Evolutionary conservation across 2,329 filamentous ascomycete species (phyloP), one percentile per base, ranked within the genome.

Genomic region (Diplocarpon mali): DNA sequence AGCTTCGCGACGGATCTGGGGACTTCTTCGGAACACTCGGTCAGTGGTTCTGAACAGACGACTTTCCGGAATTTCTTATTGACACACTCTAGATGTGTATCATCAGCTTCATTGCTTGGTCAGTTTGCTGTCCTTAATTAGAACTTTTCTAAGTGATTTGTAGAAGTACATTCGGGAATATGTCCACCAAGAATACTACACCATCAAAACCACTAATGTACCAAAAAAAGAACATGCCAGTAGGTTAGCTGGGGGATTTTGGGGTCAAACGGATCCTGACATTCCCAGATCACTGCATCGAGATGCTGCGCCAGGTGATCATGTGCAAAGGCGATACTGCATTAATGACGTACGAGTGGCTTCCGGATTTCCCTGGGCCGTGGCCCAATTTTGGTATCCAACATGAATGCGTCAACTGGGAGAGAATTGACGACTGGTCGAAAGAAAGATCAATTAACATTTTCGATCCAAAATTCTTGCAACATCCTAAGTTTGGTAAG

Each of bases 311-410:
- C 5, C 39, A 41, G 35, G 29, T 41, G 8, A 14, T 35, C 6
- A 41, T 41, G 39, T 41, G 30, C 16, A 41, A 41, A 35, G 39
- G 13, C 5, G 39, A 41, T 14, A 35, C 17, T 7, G 30, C 30
- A 15, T 16, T 41, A 5, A 34, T 41, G 39, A 41, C 39, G 5
- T 41, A 41, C 8, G 39, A 41, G 15, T 41, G 39, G 39, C 29
- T 41, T 15, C 30, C 39, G 11, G 30, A 41, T 34, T 41, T 41
- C 8, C 39, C 29, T 7, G 30, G 39, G 3, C 39, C 39, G 6
- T 41, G 39, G 39, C 39, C 39, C 2, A 41, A 41, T 11, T 41
- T 41, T 28, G 39, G 30, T 9, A 35, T 41, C 13, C 39, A 41
- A 29, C 39, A 41, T 14, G 30, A 41, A 28, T 41, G 39, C 17